These are phyloP conservation scores for Sugiyamaella americana DNA, from an alignment of 805 yeast genomes.

Conservation along the genomic window DNA sequence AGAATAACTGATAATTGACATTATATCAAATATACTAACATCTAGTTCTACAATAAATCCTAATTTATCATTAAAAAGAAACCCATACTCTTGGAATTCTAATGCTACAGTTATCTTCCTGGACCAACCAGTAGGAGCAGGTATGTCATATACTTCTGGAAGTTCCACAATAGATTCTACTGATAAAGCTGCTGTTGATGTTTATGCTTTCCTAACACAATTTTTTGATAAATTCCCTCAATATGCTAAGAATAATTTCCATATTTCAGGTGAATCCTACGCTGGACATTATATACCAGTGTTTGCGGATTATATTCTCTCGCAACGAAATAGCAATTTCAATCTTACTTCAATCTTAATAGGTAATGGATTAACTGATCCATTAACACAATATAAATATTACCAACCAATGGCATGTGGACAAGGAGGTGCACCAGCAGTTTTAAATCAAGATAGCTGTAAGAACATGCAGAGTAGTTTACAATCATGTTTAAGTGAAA, in stretches of 20 bases:
- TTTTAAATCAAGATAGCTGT: conserved; percentile 63
- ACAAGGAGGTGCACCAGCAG: conserved; percentile 69
- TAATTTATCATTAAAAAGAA: conserved; percentile 60
- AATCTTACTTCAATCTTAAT: conserved; percentile 74
- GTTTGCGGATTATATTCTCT: conserved; percentile 51
- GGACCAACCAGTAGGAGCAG: conserved; percentile 93
- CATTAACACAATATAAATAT: conserved; percentile 67
- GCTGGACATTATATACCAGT: conserved; percentile 94
- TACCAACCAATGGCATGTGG: conserved; percentile 96
- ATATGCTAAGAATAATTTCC: conserved; percentile 53
- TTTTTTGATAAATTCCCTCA: conserved; percentile 83
- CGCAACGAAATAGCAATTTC: conserved; percentile 44
- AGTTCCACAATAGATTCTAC: conserved; percentile 58
- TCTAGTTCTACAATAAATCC: conserved; percentile 50
- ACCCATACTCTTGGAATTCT: conserved; percentile 85
- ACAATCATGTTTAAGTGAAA: conserved; percentile 59
- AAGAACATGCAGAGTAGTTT: conserved; percentile 52
- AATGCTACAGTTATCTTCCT: conserved; percentile 86
- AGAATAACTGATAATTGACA: too few species aligned
- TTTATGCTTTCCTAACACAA: conserved; percentile 72
- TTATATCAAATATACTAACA: too few species aligned
- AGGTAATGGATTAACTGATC: conserved; percentile 91
- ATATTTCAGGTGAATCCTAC: conserved; percentile 89
- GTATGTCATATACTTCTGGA: conserved; percentile 76
- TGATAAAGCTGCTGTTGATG: conserved; percentile 81